A percentile compares a stretch with the other conserved stretches of the same genome.
Evolutionary conservation across 345 rosid species (phyloP).

Genomic region (Cochlearia excelsa): DNA sequence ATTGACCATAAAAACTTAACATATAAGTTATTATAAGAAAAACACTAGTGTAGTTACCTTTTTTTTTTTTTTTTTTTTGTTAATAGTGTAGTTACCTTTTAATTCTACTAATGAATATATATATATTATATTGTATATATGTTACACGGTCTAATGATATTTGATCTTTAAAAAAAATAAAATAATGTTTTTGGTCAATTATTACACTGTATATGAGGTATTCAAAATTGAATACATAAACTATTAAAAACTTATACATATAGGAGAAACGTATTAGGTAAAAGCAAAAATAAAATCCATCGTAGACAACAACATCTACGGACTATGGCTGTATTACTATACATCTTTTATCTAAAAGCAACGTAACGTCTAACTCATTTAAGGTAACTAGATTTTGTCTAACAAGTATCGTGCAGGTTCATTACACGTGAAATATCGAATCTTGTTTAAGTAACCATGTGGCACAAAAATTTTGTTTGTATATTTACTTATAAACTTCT

Average conservation of each 20-base stretch:
- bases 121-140: no score
- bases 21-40: not conserved
- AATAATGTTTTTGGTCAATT: no score
- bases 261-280: not conserved
- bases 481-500: not conserved
- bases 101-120: no score
- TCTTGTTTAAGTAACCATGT: conserved; percentile 6
- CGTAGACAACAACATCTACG: not conserved
- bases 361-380: conserved; percentile 17
- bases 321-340: not conserved
- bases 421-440: conserved; percentile 28
- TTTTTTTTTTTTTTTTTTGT: no score
- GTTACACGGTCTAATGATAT: no score
- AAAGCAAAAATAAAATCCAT: not conserved
- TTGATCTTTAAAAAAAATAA: no score
- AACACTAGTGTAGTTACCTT: not conserved
- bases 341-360: not conserved
- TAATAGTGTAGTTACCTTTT: not conserved
- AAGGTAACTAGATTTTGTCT: not conserved
- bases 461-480: not conserved
- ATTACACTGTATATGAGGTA: no score
- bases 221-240: no score
- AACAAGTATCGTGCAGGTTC: not conserved
- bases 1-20: not conserved
- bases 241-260: not conserved